These are phyloP conservation scores for Annona cherimola DNA, from an alignment of 164 flowering plant genomes.

Conservation along the genomic window DNA sequence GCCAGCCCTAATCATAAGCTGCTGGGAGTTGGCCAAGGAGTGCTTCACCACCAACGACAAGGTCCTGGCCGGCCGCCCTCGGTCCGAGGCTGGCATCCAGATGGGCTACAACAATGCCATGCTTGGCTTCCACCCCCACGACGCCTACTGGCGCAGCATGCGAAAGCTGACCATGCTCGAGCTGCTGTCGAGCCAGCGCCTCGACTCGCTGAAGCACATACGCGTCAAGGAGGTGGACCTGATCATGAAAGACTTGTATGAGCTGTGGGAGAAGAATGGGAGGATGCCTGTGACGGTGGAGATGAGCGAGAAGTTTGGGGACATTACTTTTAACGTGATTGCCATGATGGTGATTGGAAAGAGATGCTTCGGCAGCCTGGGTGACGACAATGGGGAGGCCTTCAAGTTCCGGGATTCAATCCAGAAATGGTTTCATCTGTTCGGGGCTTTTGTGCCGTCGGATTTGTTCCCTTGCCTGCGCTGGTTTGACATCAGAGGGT, in stretches of 20 bases:
- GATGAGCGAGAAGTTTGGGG: conserved; percentile 25
- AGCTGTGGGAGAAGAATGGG: conserved; percentile 1
- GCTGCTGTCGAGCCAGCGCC: conserved; percentile 19
- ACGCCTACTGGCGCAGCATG: conserved; percentile 21
- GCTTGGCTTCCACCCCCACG: conserved; percentile 9
- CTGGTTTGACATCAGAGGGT: conserved; percentile 1
- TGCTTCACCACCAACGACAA: conserved; percentile 17
- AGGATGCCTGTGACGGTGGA: neutral
- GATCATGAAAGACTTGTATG: conserved; percentile 5
- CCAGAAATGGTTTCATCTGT: conserved; percentile 1
- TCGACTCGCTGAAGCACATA: conserved; percentile 13
- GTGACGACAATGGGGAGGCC: neutral
- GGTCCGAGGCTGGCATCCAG: neutral
- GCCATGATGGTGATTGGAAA: conserved; percentile 43
- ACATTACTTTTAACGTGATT: conserved; percentile 27
- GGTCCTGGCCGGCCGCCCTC: conserved; percentile 11
- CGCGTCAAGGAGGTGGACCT: conserved; percentile 11
- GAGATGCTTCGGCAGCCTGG: conserved; percentile 21
- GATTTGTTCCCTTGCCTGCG: conserved; percentile 6
- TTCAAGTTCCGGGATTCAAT: conserved; percentile 5
- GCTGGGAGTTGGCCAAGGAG: conserved; percentile 21
- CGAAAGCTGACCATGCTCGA: conserved; percentile 18
- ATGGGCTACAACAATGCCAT: conserved; percentile 7
- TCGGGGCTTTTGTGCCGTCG: neutral
- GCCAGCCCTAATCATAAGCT: conserved; percentile 10